Evolutionary conservation across 257 asterid species (phyloP).

Genomic region (Solanum rostratum): DNA sequence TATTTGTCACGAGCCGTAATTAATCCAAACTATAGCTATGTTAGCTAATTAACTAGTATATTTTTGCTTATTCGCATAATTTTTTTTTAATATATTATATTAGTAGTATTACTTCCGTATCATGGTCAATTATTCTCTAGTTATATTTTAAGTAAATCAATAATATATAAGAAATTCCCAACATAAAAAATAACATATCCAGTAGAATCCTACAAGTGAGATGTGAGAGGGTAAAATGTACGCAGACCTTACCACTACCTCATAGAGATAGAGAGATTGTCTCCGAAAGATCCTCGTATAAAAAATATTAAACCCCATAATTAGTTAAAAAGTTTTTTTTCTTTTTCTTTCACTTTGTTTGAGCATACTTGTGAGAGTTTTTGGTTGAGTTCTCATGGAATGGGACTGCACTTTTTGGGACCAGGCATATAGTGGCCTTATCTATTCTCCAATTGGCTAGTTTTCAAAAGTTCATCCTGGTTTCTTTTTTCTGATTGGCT

Average conservation of each 20-base stretch:
- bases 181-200: too few relatives aligned
- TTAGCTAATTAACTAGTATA: too few relatives aligned
- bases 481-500: conserved; percentile 38
- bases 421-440: conserved; percentile 26
- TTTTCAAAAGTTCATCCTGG: conserved; percentile 23
- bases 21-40: too few relatives aligned
- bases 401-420: conserved; percentile 26
- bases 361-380: neutral
- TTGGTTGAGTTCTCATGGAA: neutral
- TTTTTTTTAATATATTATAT: too few relatives aligned
- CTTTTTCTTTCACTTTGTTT: neutral
- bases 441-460: conserved; percentile 50
- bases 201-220: too few relatives aligned
- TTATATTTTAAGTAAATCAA: neutral
- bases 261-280: too few relatives aligned
- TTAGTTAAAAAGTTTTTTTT: neutral
- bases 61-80: too few relatives aligned
- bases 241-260: too few relatives aligned
- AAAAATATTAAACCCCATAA: too few relatives aligned
- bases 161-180: neutral
- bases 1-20: too few relatives aligned
- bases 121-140: neutral
- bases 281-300: too few relatives aligned
- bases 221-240: too few relatives aligned
- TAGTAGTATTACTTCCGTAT: neutral